These are phyloP conservation scores for Phytophthora europaea DNA, from an alignment of 352 stramenopile species.

Conservation along the genomic window DNA sequence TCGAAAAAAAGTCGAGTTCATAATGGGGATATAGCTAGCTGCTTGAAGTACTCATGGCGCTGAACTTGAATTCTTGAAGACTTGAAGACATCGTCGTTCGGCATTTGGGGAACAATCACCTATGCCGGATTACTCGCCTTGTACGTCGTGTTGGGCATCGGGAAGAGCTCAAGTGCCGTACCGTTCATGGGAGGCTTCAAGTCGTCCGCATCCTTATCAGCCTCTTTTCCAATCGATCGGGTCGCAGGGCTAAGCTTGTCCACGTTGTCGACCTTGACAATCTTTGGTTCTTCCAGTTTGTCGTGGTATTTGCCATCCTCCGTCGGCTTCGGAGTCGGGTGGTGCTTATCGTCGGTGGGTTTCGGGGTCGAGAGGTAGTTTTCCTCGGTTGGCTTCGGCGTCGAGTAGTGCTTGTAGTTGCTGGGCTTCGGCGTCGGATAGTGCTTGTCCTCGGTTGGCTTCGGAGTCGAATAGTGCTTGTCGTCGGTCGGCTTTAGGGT, in stretches of 20 bases:
- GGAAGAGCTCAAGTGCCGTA: conserved; percentile 16
- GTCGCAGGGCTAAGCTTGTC: neutral
- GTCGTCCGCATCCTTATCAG: conserved; percentile 8
- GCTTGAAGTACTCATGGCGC: neutral
- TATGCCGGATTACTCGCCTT: conserved; percentile 13
- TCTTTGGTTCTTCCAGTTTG: conserved; percentile 9
- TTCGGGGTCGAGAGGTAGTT: conserved; percentile 7
- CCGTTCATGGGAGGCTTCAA: conserved; percentile 32
- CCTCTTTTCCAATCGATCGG: conserved; percentile 9
- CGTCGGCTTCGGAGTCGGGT: conserved; percentile 6
- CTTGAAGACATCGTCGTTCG: neutral
- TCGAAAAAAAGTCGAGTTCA: neutral
- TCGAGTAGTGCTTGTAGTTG: conserved; percentile 5
- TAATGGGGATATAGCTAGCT: neutral
- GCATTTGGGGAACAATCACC: neutral
- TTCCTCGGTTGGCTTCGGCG: conserved; percentile 6
- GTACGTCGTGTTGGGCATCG: conserved; percentile 41
- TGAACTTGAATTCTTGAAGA: neutral
- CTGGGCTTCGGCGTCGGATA: conserved; percentile 3
- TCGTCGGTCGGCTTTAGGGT: conserved; percentile 1
- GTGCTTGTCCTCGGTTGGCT: conserved; percentile 19
- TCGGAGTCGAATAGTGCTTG: conserved; percentile 15
- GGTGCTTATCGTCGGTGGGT: neutral
- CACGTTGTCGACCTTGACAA: conserved; percentile 13
- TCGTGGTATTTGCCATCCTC: conserved; percentile 1